These are phyloP conservation scores for Sporothrix variecibatus DNA, from an alignment of 2,329 filamentous ascomycete genomes.

Conservation along the genomic window DNA sequence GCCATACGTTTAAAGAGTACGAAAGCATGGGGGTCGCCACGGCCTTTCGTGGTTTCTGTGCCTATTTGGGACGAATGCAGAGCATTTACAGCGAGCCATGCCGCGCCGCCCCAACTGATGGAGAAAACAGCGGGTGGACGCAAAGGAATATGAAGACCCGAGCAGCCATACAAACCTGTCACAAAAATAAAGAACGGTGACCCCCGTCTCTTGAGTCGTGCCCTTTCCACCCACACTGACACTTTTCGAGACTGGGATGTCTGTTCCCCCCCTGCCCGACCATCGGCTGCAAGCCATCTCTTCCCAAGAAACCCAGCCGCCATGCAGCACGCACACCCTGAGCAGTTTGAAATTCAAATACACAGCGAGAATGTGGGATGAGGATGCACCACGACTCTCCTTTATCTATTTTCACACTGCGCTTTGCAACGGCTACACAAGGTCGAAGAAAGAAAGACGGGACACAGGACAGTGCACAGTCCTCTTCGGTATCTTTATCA, in stretches of 20 bases:
- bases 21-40: slow-evolving; percentile 9
- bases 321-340: neutral
- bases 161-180: neutral
- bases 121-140: neutral
- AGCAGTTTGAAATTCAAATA: neutral
- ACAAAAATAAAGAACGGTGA: neutral
- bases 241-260: slow-evolving; percentile 1
- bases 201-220: neutral
- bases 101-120: neutral
- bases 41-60: neutral
- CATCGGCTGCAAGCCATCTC: slow-evolving; percentile 18
- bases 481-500: neutral
- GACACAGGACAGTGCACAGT: neutral
- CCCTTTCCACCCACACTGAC: slow-evolving; percentile 1
- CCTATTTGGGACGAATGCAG: slow-evolving; percentile 10
- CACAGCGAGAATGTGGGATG: neutral
- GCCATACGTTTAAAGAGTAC: neutral
- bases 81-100: slow-evolving; percentile 19
- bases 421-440: slow-evolving; percentile 19
- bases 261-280: neutral
- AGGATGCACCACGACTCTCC: neutral
- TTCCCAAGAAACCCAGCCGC: neutral
- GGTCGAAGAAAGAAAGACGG: neutral
- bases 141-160: neutral
- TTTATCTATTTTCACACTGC: neutral